Conservation (phyloP, 225 moss, liverwort and hornwort genomes). For the Sphagnum tenellum region DNA sequence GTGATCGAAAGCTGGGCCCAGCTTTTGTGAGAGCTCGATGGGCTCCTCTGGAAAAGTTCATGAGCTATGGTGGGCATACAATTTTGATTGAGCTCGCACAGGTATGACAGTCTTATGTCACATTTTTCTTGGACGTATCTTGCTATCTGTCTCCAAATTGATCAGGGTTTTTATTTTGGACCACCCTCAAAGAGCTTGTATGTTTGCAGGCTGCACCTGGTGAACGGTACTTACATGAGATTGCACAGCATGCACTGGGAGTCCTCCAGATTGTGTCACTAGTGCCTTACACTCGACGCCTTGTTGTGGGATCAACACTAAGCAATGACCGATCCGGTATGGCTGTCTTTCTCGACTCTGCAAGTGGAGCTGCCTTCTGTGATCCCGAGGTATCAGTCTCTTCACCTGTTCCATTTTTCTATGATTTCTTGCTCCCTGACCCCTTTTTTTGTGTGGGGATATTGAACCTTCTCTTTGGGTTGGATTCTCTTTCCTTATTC, state of each 20-base stretch:
- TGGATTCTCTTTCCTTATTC: no score
- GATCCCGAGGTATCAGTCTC: conserved; percentile 65
- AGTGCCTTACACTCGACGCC: conserved; percentile 83
- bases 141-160: neutral
- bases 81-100: conserved; percentile 93
- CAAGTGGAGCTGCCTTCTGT: conserved; percentile 84
- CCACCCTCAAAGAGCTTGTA: no score
- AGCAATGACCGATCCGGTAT: conserved; percentile 95
- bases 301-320: conserved; percentile 72
- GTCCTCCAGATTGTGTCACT: conserved; percentile 93
- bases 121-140: no score
- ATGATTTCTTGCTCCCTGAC: no score
- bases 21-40: conserved; percentile 88
- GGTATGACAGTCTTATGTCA: conserved; percentile 24
- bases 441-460: no score
- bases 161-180: neutral
- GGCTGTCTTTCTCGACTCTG: conserved; percentile 96
- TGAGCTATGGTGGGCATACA: conserved; percentile 74
- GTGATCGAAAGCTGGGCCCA: conserved; percentile 96
- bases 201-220: conserved; percentile 81
- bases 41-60: conserved; percentile 82
- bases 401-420: no score
- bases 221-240: conserved; percentile 88
- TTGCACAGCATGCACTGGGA: conserved; percentile 88
- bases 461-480: no score